phyloP scores from a whole-genome alignment of 2,329 filamentous ascomycete genomes.

The Acrodontium crateriforme region DNA sequence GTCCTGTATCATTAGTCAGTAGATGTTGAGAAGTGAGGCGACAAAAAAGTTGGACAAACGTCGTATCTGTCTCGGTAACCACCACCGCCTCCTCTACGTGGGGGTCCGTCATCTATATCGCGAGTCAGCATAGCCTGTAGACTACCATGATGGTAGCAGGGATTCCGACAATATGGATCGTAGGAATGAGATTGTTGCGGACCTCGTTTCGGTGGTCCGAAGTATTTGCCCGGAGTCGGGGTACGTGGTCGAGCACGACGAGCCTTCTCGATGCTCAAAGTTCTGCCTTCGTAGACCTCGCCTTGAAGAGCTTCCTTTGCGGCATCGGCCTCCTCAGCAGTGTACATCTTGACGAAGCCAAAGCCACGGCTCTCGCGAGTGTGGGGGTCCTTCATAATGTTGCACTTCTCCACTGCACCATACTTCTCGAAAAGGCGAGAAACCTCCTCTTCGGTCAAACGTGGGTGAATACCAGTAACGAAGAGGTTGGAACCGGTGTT shows the following conservation, averaged over 20 bases:
- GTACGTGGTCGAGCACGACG: conserved; percentile 88
- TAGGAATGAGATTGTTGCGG: conserved; percentile 6
- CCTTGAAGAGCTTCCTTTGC: conserved; percentile 93
- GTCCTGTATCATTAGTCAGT: conserved; percentile 12
- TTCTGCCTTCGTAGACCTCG: conserved; percentile 87
- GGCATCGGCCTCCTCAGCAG: conserved; percentile 85
- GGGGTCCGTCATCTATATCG: conserved; percentile 30
- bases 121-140: conserved; percentile 9
- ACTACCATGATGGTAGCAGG: conserved; percentile 5
- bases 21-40: conserved; percentile 1
- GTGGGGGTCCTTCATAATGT: conserved; percentile 98
- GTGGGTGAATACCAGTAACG: conserved; percentile 93
- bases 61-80: conserved; percentile 35
- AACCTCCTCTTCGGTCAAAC: conserved; percentile 78
- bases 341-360: conserved; percentile 98
- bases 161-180: conserved; percentile 6
- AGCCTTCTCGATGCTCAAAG: conserved; percentile 96
- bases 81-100: conserved; percentile 34
- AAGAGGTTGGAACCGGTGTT: conserved; percentile 98
- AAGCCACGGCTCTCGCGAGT: conserved; percentile 98
- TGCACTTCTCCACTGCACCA: conserved; percentile 95
- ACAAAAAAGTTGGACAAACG: conserved; percentile 11
- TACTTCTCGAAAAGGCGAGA: conserved; percentile 97
- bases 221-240: conserved; percentile 97
- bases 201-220: conserved; percentile 81